These are phyloP conservation scores for Parafenestella ontariensis DNA, from an alignment of 2,329 filamentous ascomycete species.

Conservation along the genomic window DNA sequence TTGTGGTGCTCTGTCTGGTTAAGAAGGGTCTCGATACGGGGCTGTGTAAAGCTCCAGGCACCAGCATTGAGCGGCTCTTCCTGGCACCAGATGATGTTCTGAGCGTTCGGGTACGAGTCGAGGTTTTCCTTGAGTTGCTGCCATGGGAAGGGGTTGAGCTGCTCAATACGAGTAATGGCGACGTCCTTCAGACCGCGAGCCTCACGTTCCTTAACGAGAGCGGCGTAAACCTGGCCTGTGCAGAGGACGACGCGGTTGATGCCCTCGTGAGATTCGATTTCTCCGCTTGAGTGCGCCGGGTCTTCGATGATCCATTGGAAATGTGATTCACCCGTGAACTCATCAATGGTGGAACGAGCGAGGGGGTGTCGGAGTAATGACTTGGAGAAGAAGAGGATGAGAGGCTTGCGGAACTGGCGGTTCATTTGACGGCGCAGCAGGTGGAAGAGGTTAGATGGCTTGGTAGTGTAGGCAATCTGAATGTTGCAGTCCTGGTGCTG, in stretches of 20 bases:
- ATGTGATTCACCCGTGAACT: slow-evolving; percentile 88
- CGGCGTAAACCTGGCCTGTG: slow-evolving; percentile 91
- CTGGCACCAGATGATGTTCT: slow-evolving; percentile 96
- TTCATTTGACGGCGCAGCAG: slow-evolving; percentile 97
- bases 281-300: slow-evolving; percentile 76
- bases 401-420: slow-evolving; percentile 97
- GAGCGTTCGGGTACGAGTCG: slow-evolving; percentile 94
- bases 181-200: slow-evolving; percentile 87
- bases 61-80: slow-evolving; percentile 98
- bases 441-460: slow-evolving; percentile 95
- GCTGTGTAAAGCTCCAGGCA: slow-evolving; percentile 96
- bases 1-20: slow-evolving; percentile 93
- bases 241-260: slow-evolving; percentile 95
- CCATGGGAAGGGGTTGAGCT: slow-evolving; percentile 99
- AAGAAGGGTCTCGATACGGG: slow-evolving; percentile 92
- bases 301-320: slow-evolving; percentile 98
- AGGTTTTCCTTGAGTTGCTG: slow-evolving; percentile 95
- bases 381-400: slow-evolving; percentile 99
- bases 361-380: slow-evolving; percentile 92
- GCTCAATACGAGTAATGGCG: slow-evolving; percentile 94
- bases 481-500: slow-evolving; percentile 99
- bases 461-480: slow-evolving; percentile 98
- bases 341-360: slow-evolving; percentile 86
- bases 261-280: slow-evolving; percentile 80
- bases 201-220: slow-evolving; percentile 88